Conservation (phyloP, 202 grass and related monocot species). For the Dendrocalamus latiflorus region DNA sequence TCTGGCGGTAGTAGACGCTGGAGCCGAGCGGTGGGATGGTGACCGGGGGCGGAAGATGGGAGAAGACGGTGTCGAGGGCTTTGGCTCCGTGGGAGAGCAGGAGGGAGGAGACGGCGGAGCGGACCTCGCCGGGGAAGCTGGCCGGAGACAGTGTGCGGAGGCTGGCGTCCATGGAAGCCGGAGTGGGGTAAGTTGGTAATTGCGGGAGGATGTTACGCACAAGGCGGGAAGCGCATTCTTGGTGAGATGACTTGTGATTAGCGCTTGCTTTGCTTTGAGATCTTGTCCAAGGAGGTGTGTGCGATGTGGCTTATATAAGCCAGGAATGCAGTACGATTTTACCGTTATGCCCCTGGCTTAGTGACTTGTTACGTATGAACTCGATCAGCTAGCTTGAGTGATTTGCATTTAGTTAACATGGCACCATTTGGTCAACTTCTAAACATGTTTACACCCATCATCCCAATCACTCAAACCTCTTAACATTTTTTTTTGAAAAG, state of each 20-base stretch:
- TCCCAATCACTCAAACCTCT: neutral
- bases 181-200: neutral
- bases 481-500: too few species aligned
- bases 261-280: neutral
- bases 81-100: too few species aligned
- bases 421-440: slow-evolving; percentile 7
- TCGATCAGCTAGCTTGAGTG: neutral
- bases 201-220: neutral
- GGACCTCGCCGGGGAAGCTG: too few species aligned
- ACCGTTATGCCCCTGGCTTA: neutral
- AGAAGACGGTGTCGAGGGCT: too few species aligned
- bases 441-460: slow-evolving; percentile 14
- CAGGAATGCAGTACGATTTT: neutral
- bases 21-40: too few species aligned
- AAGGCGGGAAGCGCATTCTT: slow-evolving; percentile 35
- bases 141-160: too few species aligned
- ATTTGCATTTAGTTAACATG: neutral
- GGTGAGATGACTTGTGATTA: neutral
- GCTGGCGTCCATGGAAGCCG: slow-evolving; percentile 45
- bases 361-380: neutral
- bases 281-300: too few species aligned
- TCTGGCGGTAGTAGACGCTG: too few species aligned
- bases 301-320: slow-evolving; percentile 34
- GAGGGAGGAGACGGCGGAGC: too few species aligned
- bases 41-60: too few species aligned